Evolutionary conservation across 2,329 filamentous ascomycete species (phyloP), one percentile per base, ranked within the genome.

Genomic region (Fusarium humuli): DNA sequence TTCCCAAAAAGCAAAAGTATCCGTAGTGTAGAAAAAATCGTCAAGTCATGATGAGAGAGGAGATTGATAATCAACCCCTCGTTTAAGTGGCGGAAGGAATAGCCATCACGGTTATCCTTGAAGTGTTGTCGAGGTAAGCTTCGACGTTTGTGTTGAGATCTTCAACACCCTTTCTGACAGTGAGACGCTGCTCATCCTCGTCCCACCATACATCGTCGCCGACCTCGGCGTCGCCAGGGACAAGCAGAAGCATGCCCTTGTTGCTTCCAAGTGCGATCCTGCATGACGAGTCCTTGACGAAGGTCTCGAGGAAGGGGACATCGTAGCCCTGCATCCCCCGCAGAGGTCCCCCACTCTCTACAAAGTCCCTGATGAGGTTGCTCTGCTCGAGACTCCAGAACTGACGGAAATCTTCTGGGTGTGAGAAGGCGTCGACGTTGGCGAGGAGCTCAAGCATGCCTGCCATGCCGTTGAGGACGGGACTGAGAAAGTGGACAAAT

Each of bases 381-480:
- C 74, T 74, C 20, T 67, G 76, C 57, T 77, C 77, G 13, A 80
- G 71, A 22, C 68, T 74, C 79, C 79, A 80, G 58, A 80, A 80
- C 34, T 78, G 74, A 13, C 79, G 69, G 60, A 80, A 80, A 49
- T 75, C 73, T 23, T 74, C 75, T n/a, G 79, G 78, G 8, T 77
- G 68, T 8, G 73, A 73, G 57, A 76, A 75, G 49, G 74, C 78
- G 37, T 74, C 75, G 29, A 80, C 76, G 47, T 76, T 76, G 34
- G 72, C 60, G 42, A 79, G 72, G 30, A 80, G 76, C 32, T 79
- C 77, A 16, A 71, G 57, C 64, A 80, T 74, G 18, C 79, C 79
- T 6, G 78, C 76, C 68, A 79, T 72, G 40, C 79, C 79, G 61
- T 77, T 78, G 58, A 80, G 78, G 14, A 80, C 78, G 13, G 79